These are phyloP conservation scores for Suillus cothurnatus DNA, from an alignment of 768 basidiomycete species.

Conservation along the genomic window DNA sequence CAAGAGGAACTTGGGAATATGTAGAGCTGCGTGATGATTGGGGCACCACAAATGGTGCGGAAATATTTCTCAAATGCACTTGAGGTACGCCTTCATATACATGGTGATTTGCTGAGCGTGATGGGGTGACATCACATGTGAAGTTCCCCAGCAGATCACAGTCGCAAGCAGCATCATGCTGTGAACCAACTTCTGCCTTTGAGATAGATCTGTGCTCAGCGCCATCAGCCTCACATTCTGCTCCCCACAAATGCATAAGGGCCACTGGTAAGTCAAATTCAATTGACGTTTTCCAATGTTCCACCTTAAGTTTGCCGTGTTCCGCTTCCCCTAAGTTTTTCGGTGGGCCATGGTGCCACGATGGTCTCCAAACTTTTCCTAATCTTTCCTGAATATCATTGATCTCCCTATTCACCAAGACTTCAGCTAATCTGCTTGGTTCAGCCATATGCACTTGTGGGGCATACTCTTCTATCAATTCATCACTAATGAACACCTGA, in stretches of 20 bases:
- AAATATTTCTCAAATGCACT: constrained; percentile 21
- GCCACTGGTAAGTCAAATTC: constrained; percentile 20
- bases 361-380: constrained; percentile 9
- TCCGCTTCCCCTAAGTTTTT: constrained; percentile 24
- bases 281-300: constrained; percentile 30
- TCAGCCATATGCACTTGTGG: neutral
- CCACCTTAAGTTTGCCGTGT: constrained; percentile 36
- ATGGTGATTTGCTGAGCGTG: constrained; percentile 18
- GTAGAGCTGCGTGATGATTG: constrained; percentile 37
- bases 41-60: constrained; percentile 19
- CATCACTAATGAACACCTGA: neutral
- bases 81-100: constrained; percentile 25
- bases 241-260: constrained; percentile 32
- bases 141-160: constrained; percentile 26
- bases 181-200: constrained; percentile 20
- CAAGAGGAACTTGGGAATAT: constrained; percentile 27
- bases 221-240: neutral
- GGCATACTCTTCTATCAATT: neutral
- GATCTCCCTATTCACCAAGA: neutral
- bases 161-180: constrained; percentile 33
- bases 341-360: constrained; percentile 28
- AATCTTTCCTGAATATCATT: neutral
- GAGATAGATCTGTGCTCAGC: neutral
- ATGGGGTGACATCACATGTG: constrained; percentile 17
- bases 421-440: neutral